These are phyloP conservation scores for Cercophora samala DNA, from an alignment of 495 filamentous ascomycete species.

Conservation along the genomic window DNA sequence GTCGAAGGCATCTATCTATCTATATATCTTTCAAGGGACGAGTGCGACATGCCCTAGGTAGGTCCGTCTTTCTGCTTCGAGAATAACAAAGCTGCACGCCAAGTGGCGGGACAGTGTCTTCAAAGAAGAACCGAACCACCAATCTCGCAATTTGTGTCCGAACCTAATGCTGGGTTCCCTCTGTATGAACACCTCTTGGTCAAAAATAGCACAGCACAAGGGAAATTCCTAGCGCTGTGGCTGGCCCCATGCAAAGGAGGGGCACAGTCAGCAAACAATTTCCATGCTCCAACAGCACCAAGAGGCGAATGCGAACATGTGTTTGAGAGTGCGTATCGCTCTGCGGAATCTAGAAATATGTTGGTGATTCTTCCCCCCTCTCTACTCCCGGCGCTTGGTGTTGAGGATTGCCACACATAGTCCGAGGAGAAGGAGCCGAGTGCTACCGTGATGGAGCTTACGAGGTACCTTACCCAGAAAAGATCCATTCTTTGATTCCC, in stretches of 20 bases:
- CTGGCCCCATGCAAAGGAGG: not conserved
- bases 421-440: constrained; percentile 9
- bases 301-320: not conserved
- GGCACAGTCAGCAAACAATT: constrained; percentile 7
- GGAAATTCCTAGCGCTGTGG: not conserved
- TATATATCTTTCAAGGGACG: not conserved
- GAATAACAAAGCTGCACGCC: not conserved
- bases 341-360: not conserved
- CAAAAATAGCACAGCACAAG: constrained; percentile 5
- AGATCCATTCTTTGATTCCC: not conserved
- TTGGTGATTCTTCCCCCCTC: not conserved
- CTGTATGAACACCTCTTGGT: not conserved
- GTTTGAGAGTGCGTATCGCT: not conserved
- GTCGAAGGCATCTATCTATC: not conserved
- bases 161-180: not conserved
- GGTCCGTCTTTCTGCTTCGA: not conserved
- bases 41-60: not conserved
- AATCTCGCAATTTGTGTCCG: not conserved
- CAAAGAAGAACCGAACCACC: not conserved
- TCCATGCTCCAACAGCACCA: not conserved
- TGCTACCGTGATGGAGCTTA: constrained; percentile 1
- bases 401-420: not conserved
- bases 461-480: constrained; percentile 1
- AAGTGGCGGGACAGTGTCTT: not conserved
- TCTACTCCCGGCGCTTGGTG: not conserved